Base-by-base conservation (phyloP, 306 rosid genomes). In the Prunus davidiana region DNA sequence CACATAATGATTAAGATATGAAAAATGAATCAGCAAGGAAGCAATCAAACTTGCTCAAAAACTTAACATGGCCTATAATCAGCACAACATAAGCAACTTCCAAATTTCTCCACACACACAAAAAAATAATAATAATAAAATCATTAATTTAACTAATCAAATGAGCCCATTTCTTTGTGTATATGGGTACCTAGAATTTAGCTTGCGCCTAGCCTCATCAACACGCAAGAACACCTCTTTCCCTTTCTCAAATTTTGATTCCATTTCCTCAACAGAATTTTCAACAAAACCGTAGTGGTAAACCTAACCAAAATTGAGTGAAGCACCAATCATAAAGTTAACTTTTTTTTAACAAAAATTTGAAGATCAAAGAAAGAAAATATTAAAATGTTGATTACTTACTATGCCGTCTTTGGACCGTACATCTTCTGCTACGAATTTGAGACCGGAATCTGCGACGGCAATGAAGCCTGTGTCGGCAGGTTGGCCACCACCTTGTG, bases 401-500 rank as follows among this genome's bases (percentile, higher is more conserved):
- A 92, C 97, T 71, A 84, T 71, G 72, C 93, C 92, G 69, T 87
- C 88, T 76, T 78, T 87, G 47, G 87, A 90, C 67, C 96, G 93
- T 22, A 88, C 92, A 77, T 90, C 96, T 74, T 78, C 78, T 16
- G 85, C 93, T 69, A 78, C 47, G 74, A 92, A 90, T 75, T 84
- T 88, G 80, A 80, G 22, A 24, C 77, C 82, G 1, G 82, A 86
- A 15, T 78, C 84, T 46, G 45, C 47, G 62, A 84, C 16, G 52
- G 1, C 38, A 66, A 90, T 52, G 80, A 83, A 80, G 13, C 97
- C 97, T 25, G 86, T 76, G 78, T 92, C 88, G 0, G 96, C 89
- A 0, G 96, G 90, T 57, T 92, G 96, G n/a, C 96, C 97, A 54
- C 97, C 96, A 51, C 97, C 97, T 87, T 92, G 97, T 3, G 97